Conservation (phyloP, 78 protist species). For the Capsaspora owczarzaki region DNA sequence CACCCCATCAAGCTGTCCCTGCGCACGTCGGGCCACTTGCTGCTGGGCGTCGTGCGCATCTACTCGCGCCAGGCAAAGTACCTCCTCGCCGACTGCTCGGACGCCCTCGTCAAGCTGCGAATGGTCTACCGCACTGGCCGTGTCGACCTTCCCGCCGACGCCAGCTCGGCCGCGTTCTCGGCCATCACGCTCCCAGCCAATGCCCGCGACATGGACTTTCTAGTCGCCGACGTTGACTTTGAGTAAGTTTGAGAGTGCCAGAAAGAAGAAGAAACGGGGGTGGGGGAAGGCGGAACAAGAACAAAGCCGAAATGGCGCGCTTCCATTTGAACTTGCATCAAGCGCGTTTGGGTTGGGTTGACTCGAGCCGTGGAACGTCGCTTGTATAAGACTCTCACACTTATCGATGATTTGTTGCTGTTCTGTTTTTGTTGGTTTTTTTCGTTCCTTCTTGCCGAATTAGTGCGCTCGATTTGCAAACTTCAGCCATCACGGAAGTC, state of each 20-base stretch:
- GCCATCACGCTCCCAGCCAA: conserved; percentile 38
- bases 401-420: not conserved
- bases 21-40: conserved; percentile 76
- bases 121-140: conserved; percentile 23
- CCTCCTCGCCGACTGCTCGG: conserved; percentile 55
- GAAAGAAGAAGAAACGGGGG: no score
- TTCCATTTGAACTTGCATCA: not conserved
- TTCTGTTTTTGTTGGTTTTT: no score
- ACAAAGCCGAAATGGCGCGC: no score
- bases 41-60: conserved; percentile 80
- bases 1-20: conserved; percentile 70
- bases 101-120: conserved; percentile 49
- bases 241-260: not conserved
- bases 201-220: not conserved
- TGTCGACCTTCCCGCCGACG: conserved; percentile 17
- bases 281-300: no score
- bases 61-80: conserved; percentile 34
- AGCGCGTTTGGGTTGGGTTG: no score
- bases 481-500: no score
- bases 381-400: not conserved
- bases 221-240: conserved; percentile 8
- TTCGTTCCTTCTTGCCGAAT: no score
- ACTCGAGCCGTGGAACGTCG: not conserved
- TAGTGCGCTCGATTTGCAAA: no score
- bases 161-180: not conserved